Percentiles rank a stretch among this genome's conserved stretches.
These are phyloP conservation scores for Cladosporium colombiae DNA, from an alignment of 2,329 filamentous ascomycete genomes.

Conservation along the genomic window DNA sequence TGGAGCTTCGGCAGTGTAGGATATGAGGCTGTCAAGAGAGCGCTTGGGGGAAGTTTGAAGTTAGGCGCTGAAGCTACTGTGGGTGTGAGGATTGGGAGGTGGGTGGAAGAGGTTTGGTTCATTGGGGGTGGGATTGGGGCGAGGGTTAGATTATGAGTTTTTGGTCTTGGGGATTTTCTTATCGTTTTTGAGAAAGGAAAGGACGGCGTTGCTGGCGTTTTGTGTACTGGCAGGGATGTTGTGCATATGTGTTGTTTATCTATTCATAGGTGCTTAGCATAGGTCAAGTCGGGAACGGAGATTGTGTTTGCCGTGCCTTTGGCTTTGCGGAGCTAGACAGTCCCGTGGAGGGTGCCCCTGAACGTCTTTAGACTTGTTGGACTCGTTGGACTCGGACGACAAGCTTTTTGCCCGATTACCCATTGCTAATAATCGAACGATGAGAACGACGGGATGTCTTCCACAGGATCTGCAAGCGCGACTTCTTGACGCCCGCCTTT, in stretches of 20 bases:
- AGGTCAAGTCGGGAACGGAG: too few relatives aligned
- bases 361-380: not conserved
- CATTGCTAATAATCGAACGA: not conserved
- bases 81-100: slow-evolving; percentile 71
- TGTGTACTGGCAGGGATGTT: not conserved
- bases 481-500: not conserved
- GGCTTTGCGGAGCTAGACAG: not conserved
- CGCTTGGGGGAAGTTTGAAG: slow-evolving; percentile 76
- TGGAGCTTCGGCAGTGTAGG: slow-evolving; percentile 78
- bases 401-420: not conserved
- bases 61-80: slow-evolving; percentile 78
- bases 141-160: slow-evolving; percentile 44
- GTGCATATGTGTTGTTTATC: not conserved
- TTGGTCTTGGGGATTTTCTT: not conserved
- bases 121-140: slow-evolving; percentile 50
- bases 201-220: not conserved
- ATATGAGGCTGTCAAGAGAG: slow-evolving; percentile 76
- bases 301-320: not conserved
- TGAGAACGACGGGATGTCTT: not conserved
- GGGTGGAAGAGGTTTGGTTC: slow-evolving; percentile 70
- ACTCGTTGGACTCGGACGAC: not conserved
- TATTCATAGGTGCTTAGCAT: not conserved
- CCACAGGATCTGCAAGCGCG: not conserved
- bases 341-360: not conserved
- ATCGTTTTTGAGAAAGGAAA: not conserved